These are phyloP conservation scores for Scortechinia acanthostroma DNA, from an alignment of 2,329 filamentous ascomycete genomes.

Conservation along the genomic window DNA sequence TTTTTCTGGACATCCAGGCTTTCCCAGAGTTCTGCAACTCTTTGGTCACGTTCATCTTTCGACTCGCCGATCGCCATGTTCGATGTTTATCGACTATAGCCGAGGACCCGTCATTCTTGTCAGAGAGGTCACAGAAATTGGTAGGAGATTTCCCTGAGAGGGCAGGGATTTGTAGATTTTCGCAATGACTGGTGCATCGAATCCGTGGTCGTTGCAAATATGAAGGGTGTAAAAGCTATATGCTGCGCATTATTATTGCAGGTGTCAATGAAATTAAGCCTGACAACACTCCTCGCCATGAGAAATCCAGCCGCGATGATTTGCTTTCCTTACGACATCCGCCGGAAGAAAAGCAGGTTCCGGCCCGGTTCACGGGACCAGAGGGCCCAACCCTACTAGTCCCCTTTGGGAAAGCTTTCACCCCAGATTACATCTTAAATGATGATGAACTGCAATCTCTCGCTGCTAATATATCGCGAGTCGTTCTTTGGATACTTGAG, in stretches of 20 bases:
- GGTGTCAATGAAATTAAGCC: too few relatives aligned
- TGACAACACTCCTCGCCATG: not conserved
- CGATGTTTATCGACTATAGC: not conserved
- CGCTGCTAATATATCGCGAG: too few relatives aligned
- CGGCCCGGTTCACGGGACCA: not conserved
- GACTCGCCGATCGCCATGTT: not conserved
- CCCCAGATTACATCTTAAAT: too few relatives aligned
- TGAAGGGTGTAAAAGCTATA: not conserved
- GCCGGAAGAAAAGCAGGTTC: not conserved
- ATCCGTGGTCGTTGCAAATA: not conserved
- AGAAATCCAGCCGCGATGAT: not conserved
- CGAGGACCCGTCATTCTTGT: not conserved
- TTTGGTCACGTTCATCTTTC: slow-evolving; percentile 33
- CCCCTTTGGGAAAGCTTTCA: not conserved
- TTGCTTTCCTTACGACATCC: not conserved
- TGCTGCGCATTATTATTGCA: too few relatives aligned
- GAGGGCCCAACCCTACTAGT: not conserved
- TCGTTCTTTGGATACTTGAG: too few relatives aligned
- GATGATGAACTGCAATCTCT: too few relatives aligned
- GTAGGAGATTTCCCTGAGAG: not conserved
- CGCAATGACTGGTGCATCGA: not conserved
- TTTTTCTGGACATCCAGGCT: slow-evolving; percentile 50
- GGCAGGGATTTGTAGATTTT: not conserved
- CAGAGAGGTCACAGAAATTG: not conserved
- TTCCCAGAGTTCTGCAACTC: slow-evolving; percentile 52